phyloP scores from a whole-genome alignment of 73 alveolate genomes.

The Paramecium tetraurelia region DNA sequence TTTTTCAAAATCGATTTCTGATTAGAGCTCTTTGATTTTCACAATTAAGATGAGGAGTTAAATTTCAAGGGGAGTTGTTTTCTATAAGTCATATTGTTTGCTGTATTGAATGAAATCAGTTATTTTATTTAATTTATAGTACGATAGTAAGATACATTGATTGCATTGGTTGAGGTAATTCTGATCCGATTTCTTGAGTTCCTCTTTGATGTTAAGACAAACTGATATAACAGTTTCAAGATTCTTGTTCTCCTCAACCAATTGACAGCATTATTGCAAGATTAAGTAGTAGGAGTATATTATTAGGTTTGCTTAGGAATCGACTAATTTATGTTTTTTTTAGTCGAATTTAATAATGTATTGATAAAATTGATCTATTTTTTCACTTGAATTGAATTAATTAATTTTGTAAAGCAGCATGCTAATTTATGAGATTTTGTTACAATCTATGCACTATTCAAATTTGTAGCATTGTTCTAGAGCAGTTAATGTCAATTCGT shows the following conservation, averaged over 20 bases:
- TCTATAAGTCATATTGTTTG: neutral
- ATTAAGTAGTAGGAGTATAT: neutral
- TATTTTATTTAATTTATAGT: neutral
- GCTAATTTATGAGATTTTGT: neutral
- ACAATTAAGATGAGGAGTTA: neutral
- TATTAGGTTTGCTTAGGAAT: neutral
- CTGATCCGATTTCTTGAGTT: neutral
- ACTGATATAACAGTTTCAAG: neutral
- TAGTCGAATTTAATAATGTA: neutral
- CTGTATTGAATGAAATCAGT: neutral
- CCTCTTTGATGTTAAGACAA: neutral
- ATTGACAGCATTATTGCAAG: neutral
- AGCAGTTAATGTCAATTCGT: neutral
- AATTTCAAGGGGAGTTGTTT: neutral
- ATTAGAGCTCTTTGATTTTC: neutral
- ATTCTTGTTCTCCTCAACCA: neutral
- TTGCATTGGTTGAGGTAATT: neutral
- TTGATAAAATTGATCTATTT: neutral
- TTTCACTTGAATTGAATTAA: neutral
- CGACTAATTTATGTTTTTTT: slow-evolving; percentile 11
- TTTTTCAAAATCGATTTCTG: slow-evolving; percentile 9
- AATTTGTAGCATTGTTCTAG: neutral
- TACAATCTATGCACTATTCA: neutral
- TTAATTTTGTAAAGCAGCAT: neutral
- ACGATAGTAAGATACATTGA: neutral